A percentile compares a stretch with the other conserved stretches of the same genome.
These are phyloP conservation scores for Cryptosporidium xiaoi DNA, from an alignment of 169 alveolate species.

Conservation along the genomic window DNA sequence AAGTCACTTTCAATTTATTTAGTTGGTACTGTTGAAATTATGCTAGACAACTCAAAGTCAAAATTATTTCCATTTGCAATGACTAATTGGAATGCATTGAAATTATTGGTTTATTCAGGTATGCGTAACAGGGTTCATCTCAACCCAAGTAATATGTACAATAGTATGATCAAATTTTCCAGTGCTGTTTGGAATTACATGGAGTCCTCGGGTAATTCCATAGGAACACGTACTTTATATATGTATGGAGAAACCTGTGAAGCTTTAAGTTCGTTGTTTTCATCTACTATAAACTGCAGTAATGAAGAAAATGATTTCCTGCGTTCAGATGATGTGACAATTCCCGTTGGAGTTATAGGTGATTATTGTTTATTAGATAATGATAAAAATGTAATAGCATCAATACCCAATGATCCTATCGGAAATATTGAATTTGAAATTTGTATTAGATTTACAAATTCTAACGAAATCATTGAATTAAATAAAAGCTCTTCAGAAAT, in stretches of 20 bases:
- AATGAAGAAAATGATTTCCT: background rate
- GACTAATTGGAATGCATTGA: constrained; percentile 69
- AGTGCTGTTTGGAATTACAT: constrained; percentile 18
- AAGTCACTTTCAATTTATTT: constrained; percentile 21
- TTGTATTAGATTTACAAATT: constrained; percentile 41
- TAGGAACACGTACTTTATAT: background rate
- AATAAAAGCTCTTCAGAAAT: no score
- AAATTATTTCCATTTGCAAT: constrained; percentile 61
- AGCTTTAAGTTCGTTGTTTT: background rate
- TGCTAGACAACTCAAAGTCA: background rate
- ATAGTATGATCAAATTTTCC: constrained; percentile 20
- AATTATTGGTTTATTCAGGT: constrained; percentile 28
- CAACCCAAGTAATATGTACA: background rate
- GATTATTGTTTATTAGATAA: constrained; percentile 3
- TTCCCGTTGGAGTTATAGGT: constrained; percentile 55
- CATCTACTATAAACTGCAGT: background rate
- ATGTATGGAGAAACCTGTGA: constrained; percentile 9
- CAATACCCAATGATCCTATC: constrained; percentile 56
- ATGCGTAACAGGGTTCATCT: background rate
- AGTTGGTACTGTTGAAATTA: constrained; percentile 36
- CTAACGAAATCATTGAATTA: background rate
- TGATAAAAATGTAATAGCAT: background rate
- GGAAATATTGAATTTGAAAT: constrained; percentile 46
- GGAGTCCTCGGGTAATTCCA: background rate
- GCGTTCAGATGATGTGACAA: background rate